Base-by-base conservation (phyloP, 2,329 filamentous ascomycete species). In the Lasiodiplodia theobromae region DNA sequence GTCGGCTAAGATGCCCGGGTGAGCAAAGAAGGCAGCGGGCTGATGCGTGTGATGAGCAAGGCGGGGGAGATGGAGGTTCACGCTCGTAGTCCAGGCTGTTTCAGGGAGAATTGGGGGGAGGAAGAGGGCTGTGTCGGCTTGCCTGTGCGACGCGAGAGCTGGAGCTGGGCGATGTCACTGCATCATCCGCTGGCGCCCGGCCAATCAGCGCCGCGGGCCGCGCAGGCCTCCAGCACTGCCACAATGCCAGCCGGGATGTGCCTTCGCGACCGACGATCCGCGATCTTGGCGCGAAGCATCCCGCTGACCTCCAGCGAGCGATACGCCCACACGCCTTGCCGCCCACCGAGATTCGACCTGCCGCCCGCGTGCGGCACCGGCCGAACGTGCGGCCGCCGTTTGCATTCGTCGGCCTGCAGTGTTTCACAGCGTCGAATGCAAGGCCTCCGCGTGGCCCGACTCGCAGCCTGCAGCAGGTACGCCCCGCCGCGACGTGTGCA, bases 391-490 rank as follows among this genome's bases (percentile, higher is more conserved):
- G 23, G 21, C 38, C 21, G 16, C 58, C 25, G 58, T 34, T 63
- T 63, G n/a, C 58, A 44, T 51, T 10, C 37, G 21, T 25, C 21
- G 14, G 4, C 10, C 4, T 10, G 57, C 23, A 7, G 23, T 63
- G 58, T 63, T 63, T 63, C 58, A 51, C 58, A 18, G 58, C 57
- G 57, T 8, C 57, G 23, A 51, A 34, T 51, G 25, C 58, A 62
- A 62, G 57, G 40, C 58, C 40, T 34, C 25, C 40, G 58, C 58
- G n/a, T 34, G 57, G 57, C 40, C 57, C 40, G 25, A n/a, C 23
- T 47, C 57, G 57, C 57, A 62, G 38, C 57, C 38, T 47, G 57
- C 40, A 23, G 58, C 58, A 63, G 58, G 58, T 63, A 63, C 58
- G 58, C 58, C 58, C 58, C n/a, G 58, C 40, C 28, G 12, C 23